Evolutionary conservation across 140 eudicot genomes (phyloP).

Genomic region (Bidens hawaiensis): DNA sequence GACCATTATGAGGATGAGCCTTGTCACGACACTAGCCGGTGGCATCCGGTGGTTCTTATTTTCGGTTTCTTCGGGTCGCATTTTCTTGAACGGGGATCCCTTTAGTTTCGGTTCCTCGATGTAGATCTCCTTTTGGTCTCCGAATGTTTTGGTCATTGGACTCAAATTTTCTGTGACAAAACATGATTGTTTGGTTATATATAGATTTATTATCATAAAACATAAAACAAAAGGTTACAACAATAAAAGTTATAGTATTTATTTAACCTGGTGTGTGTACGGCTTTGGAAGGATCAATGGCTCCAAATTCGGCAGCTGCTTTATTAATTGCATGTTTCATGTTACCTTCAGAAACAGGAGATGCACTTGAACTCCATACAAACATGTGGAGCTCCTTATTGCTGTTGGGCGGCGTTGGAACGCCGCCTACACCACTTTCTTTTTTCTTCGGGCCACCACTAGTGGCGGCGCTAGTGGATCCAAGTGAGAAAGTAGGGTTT

Average conservation of each 20-base stretch:
- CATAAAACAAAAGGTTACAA: too few species aligned
- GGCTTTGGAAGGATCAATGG: conserved; percentile 68
- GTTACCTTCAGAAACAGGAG: conserved; percentile 81
- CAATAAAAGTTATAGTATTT: neutral
- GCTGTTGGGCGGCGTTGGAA: conserved; percentile 26
- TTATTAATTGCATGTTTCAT: conserved; percentile 63
- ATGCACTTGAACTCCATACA: conserved; percentile 96
- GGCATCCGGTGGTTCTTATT: conserved; percentile 78
- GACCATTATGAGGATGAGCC: conserved; percentile 93
- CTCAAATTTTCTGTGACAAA: conserved; percentile 37
- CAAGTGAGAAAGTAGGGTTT: conserved; percentile 36
- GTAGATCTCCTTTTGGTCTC: conserved; percentile 57
- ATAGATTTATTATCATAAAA: too few species aligned
- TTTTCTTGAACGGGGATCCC: conserved; percentile 55
- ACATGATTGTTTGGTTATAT: neutral
- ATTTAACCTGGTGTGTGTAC: conserved; percentile 41
- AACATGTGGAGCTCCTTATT: conserved; percentile 87
- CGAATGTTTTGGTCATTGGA: conserved; percentile 43
- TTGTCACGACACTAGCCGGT: conserved; percentile 93
- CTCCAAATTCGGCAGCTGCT: conserved; percentile 60
- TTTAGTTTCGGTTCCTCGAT: conserved; percentile 37
- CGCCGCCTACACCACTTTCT: conserved; percentile 30
- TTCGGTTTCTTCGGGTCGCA: conserved; percentile 45
- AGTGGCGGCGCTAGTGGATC: conserved; percentile 24
- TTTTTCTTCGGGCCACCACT: conserved; percentile 38